These are phyloP conservation scores for Plasmodium knowlesi DNA, from an alignment of 169 alveolate species.

Conservation along the genomic window DNA sequence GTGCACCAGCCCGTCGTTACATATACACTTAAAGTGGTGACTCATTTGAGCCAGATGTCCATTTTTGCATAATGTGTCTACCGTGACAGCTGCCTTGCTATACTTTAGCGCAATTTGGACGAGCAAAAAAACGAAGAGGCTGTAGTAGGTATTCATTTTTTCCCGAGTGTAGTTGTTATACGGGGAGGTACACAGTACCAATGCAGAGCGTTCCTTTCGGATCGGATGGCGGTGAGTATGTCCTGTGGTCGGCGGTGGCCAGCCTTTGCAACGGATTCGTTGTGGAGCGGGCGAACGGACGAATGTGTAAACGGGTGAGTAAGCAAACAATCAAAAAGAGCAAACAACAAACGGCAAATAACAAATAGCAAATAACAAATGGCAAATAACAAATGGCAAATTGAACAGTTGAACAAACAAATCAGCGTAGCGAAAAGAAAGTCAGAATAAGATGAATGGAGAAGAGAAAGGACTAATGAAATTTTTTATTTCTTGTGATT, in stretches of 20 bases:
- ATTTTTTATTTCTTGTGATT: neutral
- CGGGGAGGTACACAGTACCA: neutral
- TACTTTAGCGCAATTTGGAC: slow-evolving; percentile 17
- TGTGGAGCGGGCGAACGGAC: neutral
- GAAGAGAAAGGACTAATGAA: neutral
- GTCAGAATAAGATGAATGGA: neutral
- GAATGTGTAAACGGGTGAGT: too few relatives aligned
- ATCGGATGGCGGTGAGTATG: neutral
- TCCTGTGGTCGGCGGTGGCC: neutral
- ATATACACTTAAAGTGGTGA: slow-evolving; percentile 46
- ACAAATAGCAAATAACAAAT: neutral
- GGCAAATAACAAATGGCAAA: neutral
- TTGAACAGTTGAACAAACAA: neutral
- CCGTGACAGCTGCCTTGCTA: slow-evolving; percentile 22
- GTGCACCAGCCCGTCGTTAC: slow-evolving; percentile 8
- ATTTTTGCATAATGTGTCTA: slow-evolving; percentile 31
- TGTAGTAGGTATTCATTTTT: slow-evolving; percentile 58
- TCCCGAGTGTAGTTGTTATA: neutral
- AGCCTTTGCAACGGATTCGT: neutral
- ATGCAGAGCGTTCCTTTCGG: neutral
- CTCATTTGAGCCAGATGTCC: slow-evolving; percentile 56
- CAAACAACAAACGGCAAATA: neutral
- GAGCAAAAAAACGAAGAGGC: slow-evolving; percentile 12
- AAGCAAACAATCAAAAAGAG: neutral
- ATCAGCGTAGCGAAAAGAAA: neutral